Evolutionary conservation across 257 asterid species (phyloP), one percentile per base, ranked within the genome.

Genomic region (Fraxinus cuspidata): DNA sequence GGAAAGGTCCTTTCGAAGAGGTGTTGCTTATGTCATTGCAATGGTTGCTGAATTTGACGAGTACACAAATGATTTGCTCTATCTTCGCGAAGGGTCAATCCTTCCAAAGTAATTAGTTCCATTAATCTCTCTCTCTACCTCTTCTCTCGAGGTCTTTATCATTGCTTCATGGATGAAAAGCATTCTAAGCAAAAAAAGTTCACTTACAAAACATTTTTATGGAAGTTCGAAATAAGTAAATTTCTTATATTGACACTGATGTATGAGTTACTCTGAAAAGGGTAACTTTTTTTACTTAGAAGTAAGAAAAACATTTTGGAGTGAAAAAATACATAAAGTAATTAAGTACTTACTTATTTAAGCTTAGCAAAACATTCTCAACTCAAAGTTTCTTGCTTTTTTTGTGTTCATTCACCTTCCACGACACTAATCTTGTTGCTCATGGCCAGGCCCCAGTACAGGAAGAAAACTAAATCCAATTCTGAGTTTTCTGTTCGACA

Each of bases 41-140:
- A 94, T 94, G 98, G 95, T 92, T 70, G 98, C 97, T 0, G 98
- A 93, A 77, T 94, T 94, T 53, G 98, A 94, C 38, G 98, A 94
- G 90, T 94, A 94, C 69, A 94, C 98, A 34, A 94, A 94, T 19
- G 98, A 94, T 82, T 92, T 92, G 97, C 97, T 94, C 77, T 94
- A 94, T 76, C 98, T 94, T 71, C 92, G 97, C 5, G 96, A 92
- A 82, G 97, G 98, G 73, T 89, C 98, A 35, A 81, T 95, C 28
- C 92, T 95, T 78, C 99, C 99, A 73, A 95, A 90, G 98, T 94
- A 94, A 85, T 67, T 51, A 70, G 19, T 73, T 35, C 12, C 19
- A 0, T 42, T 42, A 10, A 10, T 58, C 35, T 60, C 23, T 74
- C 32, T 72, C 42, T 7, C 44, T 38, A 2, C 8, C 11, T 29